phyloP scores from a whole-genome alignment of 2,329 filamentous ascomycete species.

The Epichloe elymi region DNA sequence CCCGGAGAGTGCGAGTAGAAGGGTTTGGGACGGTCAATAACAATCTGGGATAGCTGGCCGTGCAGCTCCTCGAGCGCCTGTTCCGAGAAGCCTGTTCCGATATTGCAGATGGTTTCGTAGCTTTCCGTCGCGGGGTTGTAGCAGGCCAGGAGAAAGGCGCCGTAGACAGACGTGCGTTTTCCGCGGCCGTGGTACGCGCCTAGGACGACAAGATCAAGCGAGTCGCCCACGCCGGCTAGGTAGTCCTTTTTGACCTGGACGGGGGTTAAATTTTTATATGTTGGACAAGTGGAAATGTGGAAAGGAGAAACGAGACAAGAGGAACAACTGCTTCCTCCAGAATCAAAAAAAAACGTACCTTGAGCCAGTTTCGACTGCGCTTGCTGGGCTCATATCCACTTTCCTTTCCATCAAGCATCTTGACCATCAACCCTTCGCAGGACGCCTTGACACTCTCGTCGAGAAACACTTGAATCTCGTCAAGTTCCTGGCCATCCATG shows the following conservation, averaged over 20 bases:
- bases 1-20: slow-evolving; percentile 82
- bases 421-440: slow-evolving; percentile 97
- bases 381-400: slow-evolving; percentile 94
- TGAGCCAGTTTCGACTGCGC: slow-evolving; percentile 95
- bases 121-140: slow-evolving; percentile 69
- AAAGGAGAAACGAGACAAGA: neutral
- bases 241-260: slow-evolving; percentile 95
- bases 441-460: slow-evolving; percentile 93
- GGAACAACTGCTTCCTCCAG: no score
- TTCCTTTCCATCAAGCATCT: slow-evolving; percentile 91
- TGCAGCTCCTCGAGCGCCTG: slow-evolving; percentile 84
- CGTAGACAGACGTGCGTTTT: slow-evolving; percentile 91
- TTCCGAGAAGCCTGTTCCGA: slow-evolving; percentile 93
- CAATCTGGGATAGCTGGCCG: slow-evolving; percentile 56
- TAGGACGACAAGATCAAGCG: slow-evolving; percentile 87
- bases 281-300: neutral
- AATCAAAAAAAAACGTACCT: slow-evolving; percentile 37
- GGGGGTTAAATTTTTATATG: neutral
- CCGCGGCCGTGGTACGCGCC: slow-evolving; percentile 91
- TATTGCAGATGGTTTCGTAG: slow-evolving; percentile 96
- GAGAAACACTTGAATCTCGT: slow-evolving; percentile 83
- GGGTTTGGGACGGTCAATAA: slow-evolving; percentile 83
- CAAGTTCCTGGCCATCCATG: slow-evolving; percentile 77
- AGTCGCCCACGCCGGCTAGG: slow-evolving; percentile 84
- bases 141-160: slow-evolving; percentile 88